A percentile compares a stretch with the other conserved stretches of the same genome.
Evolutionary conservation across 371 early-diverging fungal species (phyloP).

Genomic region (Conidiobolus incongruus): DNA sequence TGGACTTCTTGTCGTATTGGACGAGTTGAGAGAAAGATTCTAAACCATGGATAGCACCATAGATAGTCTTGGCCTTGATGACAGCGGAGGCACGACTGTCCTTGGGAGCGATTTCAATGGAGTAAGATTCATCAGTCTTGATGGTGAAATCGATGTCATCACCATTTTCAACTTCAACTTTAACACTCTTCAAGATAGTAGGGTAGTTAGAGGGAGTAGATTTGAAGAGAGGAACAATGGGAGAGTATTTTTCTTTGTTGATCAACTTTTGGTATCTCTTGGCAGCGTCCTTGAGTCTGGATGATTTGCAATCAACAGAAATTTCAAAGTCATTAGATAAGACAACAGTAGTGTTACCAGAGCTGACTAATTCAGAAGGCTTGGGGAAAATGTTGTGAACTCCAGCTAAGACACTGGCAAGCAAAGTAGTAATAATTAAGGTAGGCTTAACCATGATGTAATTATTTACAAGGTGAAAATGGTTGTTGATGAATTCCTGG

Average conservation of each 20-base stretch:
- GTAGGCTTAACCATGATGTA: too few species aligned
- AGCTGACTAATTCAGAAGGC: too few species aligned
- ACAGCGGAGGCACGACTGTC: slow-evolving; percentile 7
- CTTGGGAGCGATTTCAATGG: not conserved
- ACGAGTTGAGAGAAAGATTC: slow-evolving; percentile 53
- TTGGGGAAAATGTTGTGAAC: too few species aligned
- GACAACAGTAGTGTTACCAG: too few species aligned
- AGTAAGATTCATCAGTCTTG: slow-evolving; percentile 3
- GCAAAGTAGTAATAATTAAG: too few species aligned
- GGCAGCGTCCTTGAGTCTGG: too few species aligned
- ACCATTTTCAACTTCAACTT: not conserved
- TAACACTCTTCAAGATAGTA: not conserved
- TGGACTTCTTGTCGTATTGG: slow-evolving; percentile 9
- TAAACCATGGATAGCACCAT: slow-evolving; percentile 51
- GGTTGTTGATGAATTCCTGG: too few species aligned
- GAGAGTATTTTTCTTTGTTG: not conserved
- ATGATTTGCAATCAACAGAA: too few species aligned
- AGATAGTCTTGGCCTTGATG: slow-evolving; percentile 34
- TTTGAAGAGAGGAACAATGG: not conserved
- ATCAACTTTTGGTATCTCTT: not conserved
- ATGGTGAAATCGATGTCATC: not conserved
- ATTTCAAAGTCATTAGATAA: too few species aligned
- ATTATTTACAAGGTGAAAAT: too few species aligned
- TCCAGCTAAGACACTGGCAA: too few species aligned
- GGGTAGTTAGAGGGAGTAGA: not conserved